A percentile compares a stretch with the other conserved stretches of the same genome.
These are phyloP conservation scores for Chaetomium sp. DNA, from an alignment of 2,329 filamentous ascomycete species.

Conservation along the genomic window DNA sequence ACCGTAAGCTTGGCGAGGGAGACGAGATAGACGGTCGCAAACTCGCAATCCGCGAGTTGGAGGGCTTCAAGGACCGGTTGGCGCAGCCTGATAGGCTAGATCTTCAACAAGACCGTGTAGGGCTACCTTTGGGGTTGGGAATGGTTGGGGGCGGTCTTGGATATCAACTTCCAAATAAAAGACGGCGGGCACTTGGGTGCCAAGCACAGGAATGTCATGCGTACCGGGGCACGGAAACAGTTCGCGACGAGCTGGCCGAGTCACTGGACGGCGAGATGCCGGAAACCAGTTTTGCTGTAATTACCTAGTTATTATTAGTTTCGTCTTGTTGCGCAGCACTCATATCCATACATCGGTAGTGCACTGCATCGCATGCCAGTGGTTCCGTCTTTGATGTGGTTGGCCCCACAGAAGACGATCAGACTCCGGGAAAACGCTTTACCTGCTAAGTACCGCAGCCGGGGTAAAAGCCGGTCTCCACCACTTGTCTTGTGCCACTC, in stretches of 20 bases:
- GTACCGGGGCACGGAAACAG: neutral
- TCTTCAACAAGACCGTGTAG: constrained; percentile 8
- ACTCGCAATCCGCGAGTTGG: no score
- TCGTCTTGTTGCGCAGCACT: neutral
- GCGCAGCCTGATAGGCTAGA: neutral
- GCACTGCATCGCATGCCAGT: no score
- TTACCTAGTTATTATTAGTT: neutral
- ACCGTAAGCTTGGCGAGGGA: constrained; percentile 35
- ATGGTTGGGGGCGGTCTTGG: constrained; percentile 11
- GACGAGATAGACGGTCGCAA: no score
- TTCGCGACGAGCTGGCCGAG: neutral
- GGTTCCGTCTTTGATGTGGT: neutral
- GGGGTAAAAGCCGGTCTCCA: constrained; percentile 32
- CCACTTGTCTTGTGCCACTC: constrained; percentile 14
- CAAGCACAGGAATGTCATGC: neutral
- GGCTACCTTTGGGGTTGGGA: neutral
- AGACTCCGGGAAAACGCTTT: constrained; percentile 30
- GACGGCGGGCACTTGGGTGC: neutral
- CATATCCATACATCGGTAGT: neutral
- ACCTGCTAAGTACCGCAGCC: constrained; percentile 26
- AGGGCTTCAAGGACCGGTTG: neutral
- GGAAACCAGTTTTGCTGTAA: neutral
- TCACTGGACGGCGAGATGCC: neutral
- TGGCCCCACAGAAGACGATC: neutral
- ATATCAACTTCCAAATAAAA: constrained; percentile 26